Conservation (phyloP, 2,329 filamentous ascomycete genomes). For the Coniochaeta hoffmannii region DNA sequence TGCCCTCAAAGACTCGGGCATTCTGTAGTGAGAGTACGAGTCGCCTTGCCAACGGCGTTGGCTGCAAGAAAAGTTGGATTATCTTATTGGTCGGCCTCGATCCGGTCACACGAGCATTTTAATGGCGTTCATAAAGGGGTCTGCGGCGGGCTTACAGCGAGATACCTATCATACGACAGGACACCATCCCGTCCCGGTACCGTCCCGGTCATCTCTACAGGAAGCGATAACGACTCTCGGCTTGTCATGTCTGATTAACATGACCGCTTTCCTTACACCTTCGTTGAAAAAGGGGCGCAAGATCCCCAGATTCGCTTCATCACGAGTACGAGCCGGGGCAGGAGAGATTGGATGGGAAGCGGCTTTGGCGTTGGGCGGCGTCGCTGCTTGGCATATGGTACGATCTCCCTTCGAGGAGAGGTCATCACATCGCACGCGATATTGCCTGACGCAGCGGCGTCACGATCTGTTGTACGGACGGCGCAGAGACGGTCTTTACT, state of each 20-base stretch:
- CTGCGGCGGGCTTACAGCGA: neutral
- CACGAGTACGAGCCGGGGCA: neutral
- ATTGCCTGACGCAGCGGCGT: neutral
- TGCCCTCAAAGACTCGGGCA: conserved; percentile 94
- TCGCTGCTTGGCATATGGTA: neutral
- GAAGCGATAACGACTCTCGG: neutral
- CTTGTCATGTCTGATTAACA: neutral
- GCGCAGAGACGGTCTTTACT: neutral
- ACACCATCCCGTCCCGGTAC: no score
- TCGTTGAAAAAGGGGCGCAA: neutral
- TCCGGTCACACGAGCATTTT: neutral
- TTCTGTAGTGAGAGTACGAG: conserved; percentile 52
- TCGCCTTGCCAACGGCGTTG: neutral
- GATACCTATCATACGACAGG: neutral
- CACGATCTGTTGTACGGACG: neutral
- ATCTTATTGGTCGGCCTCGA: neutral
- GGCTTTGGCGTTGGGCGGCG: neutral
- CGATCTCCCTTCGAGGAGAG: neutral
- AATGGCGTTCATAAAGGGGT: neutral
- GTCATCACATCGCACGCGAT: neutral
- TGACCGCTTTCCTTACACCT: neutral
- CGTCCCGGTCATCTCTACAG: neutral
- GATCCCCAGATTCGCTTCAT: neutral
- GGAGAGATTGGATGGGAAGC: neutral
- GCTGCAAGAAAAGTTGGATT: neutral